Conservation (phyloP, 805 yeast species). For the Kuraishia molischiana region DNA sequence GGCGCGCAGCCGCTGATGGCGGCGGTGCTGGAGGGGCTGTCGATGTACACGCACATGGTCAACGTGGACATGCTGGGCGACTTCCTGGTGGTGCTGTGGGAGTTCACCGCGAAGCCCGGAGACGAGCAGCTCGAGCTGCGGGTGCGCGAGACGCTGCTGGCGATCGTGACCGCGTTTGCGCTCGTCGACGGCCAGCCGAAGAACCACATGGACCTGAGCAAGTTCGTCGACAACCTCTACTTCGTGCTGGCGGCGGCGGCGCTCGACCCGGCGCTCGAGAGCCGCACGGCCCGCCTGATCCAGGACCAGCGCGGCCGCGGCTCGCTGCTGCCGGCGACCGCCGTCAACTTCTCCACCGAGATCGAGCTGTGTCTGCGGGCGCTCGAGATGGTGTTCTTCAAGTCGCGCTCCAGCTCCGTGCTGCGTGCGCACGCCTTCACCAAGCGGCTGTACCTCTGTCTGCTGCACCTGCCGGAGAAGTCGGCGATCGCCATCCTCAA, state of each 20-base stretch:
- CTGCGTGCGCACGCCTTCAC: conserved; percentile 72
- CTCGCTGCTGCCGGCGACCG: conserved; percentile 35
- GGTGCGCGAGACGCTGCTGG: conserved; percentile 66
- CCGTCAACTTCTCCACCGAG: conserved; percentile 82
- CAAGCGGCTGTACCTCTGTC: conserved; percentile 61
- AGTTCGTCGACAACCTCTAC: conserved; percentile 71
- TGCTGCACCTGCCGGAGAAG: conserved; percentile 80
- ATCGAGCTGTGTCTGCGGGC: conserved; percentile 74
- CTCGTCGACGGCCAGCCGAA: conserved; percentile 66
- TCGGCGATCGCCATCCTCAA: conserved; percentile 70
- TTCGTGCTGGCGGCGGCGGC: conserved; percentile 56
- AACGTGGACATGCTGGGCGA: conserved; percentile 91
- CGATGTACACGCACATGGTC: conserved; percentile 85
- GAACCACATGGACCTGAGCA: conserved; percentile 71
- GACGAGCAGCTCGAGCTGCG: conserved; percentile 29
- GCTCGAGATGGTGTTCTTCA: conserved; percentile 74
- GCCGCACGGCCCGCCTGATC: conserved; percentile 66
- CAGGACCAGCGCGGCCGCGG: conserved; percentile 41
- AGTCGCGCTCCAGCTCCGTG: conserved; percentile 56
- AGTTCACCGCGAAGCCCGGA: conserved; percentile 40
- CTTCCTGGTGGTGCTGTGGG: conserved; percentile 80
- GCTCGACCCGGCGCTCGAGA: conserved; percentile 76
- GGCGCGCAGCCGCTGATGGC: conserved; percentile 65
- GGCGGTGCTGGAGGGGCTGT: conserved; percentile 82
- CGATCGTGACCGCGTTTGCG: conserved; percentile 86